Evolutionary conservation across 2,329 filamentous ascomycete species (phyloP), one percentile per base, ranked within the genome.

Genomic region (Neofusicoccum ribis): DNA sequence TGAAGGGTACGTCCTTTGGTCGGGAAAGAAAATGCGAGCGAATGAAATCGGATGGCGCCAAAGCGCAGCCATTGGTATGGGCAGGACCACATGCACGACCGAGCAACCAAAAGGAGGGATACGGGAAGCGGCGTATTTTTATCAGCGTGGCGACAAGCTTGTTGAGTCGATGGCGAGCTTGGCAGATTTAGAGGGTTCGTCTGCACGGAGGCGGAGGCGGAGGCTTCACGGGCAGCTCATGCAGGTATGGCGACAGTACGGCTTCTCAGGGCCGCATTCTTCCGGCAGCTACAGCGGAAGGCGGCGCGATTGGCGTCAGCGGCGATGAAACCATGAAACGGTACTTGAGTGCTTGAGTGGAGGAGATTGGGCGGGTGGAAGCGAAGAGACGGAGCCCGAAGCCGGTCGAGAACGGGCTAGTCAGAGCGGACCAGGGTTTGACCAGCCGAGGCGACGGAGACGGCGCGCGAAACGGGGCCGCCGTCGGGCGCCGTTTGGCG

Each of bases 321-420:
- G 54, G 54, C 23, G 39, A 44, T 27, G 23, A 58, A 58, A 58
- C 23, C 27, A 44, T 27, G 23, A 58, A 58, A 58, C 37, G 52
- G 52, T 12, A 23, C 31, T 37, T 23, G 39, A 58, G 52, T 37
- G 23, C 23, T 20, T 39, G 34, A n/a, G 50, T 3, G 34, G 34
- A 12, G 34, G 17, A 50, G 37, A 39, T 15, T 39, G 9, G 37
- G 39, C 17, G 52, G 39, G 15, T 46, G 52, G 52, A 31, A 44
- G 15, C 39, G 39, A 31, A n/a, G 39, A 44, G 37, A 39, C 34
- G 39, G 39, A 15, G 23, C 14, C 8, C 9, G 37, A 39, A 39
- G 37, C 37, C 3, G 37, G 37, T 9, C 14, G 37, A 39, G 52
- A 27, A 12, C 9, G 37, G 36, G 8, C 54, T 54, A 54, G 50